Base-by-base conservation (phyloP, 208 protist genomes). In the Endotrypanum monterogeii region DNA sequence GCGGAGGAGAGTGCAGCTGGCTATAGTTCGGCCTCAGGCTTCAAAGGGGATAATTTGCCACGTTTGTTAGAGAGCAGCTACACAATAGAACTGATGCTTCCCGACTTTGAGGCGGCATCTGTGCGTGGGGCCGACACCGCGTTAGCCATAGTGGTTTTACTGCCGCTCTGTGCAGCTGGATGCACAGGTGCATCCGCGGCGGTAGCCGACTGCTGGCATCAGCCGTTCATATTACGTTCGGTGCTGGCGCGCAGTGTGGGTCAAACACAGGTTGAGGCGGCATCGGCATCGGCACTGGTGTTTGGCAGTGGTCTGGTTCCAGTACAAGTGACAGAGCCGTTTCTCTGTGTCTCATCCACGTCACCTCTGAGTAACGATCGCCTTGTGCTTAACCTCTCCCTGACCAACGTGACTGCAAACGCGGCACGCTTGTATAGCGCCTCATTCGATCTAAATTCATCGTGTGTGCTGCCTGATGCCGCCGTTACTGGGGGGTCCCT, bases 401-500 rank as follows among this genome's bases (percentile, higher is more conserved):
- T 93, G 28, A 84, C 74, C 23, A 95, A 95, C 70, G 63, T 84
- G 65, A 71, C 72, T 23, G n/a, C 50, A n/a, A 48, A 58, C 55
- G 82, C 85, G 37, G 79, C 92, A 58, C 62, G 66, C 39, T 74
- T 95, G 28, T 72, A 85, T 52, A 79, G 82, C 67, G 85, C 83
- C 2, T 87, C 79, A 16, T 84, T 95, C 50, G 91, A 95, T 60
- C 76, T 93, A 48, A 85, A 87, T 74, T 88, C 91, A 30, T 89
- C 87, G n/a, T 78, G 78, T 62, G 79, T 71, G 73, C 78, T 67
- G 74, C 78, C 16, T 55, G 67, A 71, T 54, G 73, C 23, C 63
- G 76, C 54, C 56, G 63, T 46, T 1, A 69, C 16, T 57, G 61
- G 56, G 23, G 67, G 50, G 11, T 50, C 60, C 20, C 46, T 48